Evolutionary conservation across 305 asterid species (phyloP).

Genomic region (Striga hermonthica): DNA sequence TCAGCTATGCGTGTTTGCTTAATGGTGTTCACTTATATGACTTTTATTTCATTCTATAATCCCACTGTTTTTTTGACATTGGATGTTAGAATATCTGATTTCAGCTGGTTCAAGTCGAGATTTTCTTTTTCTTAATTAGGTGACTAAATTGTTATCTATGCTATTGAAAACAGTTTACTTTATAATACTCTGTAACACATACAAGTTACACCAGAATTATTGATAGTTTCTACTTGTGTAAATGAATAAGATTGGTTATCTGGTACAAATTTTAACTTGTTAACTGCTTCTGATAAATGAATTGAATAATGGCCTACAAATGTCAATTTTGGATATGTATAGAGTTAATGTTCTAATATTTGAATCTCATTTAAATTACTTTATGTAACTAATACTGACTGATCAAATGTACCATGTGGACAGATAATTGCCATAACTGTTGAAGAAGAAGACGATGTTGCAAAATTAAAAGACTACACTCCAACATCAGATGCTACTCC

Average conservation of each 20-base stretch:
- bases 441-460: constrained; percentile 80
- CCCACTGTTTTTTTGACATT: not conserved
- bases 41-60: not conserved
- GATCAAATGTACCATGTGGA: constrained; percentile 30
- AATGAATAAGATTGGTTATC: not conserved
- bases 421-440: constrained; percentile 84
- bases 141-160: constrained; percentile 4
- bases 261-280: not conserved
- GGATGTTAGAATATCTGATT: not conserved
- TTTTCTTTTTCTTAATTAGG: not conserved
- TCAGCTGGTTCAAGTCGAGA: not conserved
- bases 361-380: not conserved
- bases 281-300: not conserved
- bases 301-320: not conserved
- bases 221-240: not conserved
- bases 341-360: not conserved
- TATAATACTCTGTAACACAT: not conserved
- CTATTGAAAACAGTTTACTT: not conserved
- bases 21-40: not conserved
- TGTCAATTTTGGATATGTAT: not conserved
- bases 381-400: constrained; percentile 5
- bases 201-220: not conserved
- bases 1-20: not conserved
- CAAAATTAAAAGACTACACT: constrained; percentile 75
- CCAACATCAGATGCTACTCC: constrained; percentile 72